These are phyloP conservation scores for Pythium coloratum DNA, from an alignment of 352 stramenopile genomes.

Conservation along the genomic window DNA sequence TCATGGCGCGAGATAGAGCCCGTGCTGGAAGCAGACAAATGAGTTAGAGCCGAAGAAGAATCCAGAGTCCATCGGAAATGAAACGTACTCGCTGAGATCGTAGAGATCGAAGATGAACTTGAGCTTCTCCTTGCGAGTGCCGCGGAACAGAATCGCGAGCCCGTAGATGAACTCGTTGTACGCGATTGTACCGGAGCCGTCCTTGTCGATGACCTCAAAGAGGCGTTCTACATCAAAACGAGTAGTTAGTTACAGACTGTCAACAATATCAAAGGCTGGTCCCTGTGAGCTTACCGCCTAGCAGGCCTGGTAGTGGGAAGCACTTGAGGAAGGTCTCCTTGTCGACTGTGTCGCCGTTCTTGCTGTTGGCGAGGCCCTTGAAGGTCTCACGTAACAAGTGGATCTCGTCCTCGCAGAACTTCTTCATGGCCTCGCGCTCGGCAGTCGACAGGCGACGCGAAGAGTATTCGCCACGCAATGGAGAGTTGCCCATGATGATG, in stretches of 20 bases:
- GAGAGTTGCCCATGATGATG: slow-evolving; percentile 60
- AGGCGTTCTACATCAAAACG: slow-evolving; percentile 61
- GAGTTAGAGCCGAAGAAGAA: not conserved
- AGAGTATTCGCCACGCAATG: slow-evolving; percentile 57
- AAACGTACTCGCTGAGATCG: slow-evolving; percentile 77
- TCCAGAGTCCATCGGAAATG: not conserved
- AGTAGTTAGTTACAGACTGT: too few species aligned
- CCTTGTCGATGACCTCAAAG: slow-evolving; percentile 92
- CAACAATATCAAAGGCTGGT: too few species aligned
- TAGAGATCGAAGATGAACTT: slow-evolving; percentile 94
- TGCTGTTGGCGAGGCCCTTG: slow-evolving; percentile 63
- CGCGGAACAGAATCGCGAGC: slow-evolving; percentile 82
- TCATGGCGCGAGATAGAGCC: slow-evolving; percentile 86
- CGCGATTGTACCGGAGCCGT: slow-evolving; percentile 82
- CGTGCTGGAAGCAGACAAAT: slow-evolving; percentile 44
- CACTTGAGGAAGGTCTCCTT: slow-evolving; percentile 95
- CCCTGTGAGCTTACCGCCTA: slow-evolving; percentile 52
- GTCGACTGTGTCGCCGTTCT: slow-evolving; percentile 76
- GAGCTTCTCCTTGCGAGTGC: slow-evolving; percentile 89
- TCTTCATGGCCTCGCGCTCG: slow-evolving; percentile 71
- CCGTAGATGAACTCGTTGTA: slow-evolving; percentile 93
- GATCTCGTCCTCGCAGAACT: slow-evolving; percentile 79
- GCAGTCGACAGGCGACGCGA: slow-evolving; percentile 44
- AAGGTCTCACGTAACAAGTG: slow-evolving; percentile 78
- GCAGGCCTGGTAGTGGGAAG: slow-evolving; percentile 88